phyloP scores from a whole-genome alignment of 148 eudicot species.

The Rhododendron simsii region DNA sequence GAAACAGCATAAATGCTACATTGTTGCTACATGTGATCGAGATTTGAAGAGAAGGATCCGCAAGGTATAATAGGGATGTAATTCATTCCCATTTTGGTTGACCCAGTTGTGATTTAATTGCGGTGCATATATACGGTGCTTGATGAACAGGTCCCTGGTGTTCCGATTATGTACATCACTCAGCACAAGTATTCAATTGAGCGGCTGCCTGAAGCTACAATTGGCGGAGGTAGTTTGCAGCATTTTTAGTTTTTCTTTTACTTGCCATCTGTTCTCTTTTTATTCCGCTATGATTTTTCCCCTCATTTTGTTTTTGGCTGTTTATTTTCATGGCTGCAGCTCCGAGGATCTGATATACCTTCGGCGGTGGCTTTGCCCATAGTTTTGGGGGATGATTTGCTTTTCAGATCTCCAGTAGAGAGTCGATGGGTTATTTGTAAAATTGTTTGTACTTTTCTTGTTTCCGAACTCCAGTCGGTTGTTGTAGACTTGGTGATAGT shows the following conservation, averaged over 20 bases:
- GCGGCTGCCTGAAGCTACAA: constrained; percentile 95
- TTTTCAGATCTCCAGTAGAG: background rate
- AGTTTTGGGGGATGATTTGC: background rate
- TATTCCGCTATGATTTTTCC: background rate
- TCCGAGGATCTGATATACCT: constrained; percentile 50
- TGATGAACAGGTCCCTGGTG: constrained; percentile 78
- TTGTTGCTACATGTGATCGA: constrained; percentile 98
- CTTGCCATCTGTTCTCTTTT: background rate
- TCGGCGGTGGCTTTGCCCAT: background rate
- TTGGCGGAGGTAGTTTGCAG: constrained; percentile 75
- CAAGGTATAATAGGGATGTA: constrained; percentile 49
- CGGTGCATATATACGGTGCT: background rate
- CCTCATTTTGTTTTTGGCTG: background rate
- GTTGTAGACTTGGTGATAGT: no score
- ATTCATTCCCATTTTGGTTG: background rate
- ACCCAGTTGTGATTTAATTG: background rate
- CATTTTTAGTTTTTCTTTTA: background rate
- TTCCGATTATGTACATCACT: constrained; percentile 97
- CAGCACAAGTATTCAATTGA: constrained; percentile 84
- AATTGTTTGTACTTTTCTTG: no score
- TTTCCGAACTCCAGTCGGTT: no score
- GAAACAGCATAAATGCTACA: constrained; percentile 89
- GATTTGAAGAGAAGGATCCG: constrained; percentile 94
- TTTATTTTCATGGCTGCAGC: constrained; percentile 40
- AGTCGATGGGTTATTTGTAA: background rate